Percentiles rank a stretch among this genome's conserved stretches.
These are phyloP conservation scores for Chernovozyma sophiae-reginae DNA, from an alignment of 1,139 yeast genomes.

Conservation along the genomic window DNA sequence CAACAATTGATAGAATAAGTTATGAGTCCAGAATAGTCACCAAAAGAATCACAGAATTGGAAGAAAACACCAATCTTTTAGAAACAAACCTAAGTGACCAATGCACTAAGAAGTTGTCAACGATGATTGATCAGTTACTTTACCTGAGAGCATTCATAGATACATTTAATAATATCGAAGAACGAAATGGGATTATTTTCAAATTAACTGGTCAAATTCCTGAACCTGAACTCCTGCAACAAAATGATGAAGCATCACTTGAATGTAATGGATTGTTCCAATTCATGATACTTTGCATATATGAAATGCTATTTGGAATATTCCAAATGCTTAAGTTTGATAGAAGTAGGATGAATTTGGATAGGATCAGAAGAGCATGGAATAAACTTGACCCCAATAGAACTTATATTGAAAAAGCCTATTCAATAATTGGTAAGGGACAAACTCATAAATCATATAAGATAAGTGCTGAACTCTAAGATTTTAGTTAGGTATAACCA, in stretches of 20 bases:
- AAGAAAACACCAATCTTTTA: slow-evolving; percentile 53
- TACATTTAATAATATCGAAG: slow-evolving; percentile 27
- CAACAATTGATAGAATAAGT: slow-evolving; percentile 68
- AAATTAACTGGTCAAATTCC: slow-evolving; percentile 26
- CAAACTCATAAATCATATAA: background rate
- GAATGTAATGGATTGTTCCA: slow-evolving; percentile 15
- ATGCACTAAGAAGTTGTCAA: slow-evolving; percentile 22
- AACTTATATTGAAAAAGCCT: slow-evolving; percentile 34
- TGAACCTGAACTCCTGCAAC: slow-evolving; percentile 2
- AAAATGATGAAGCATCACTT: slow-evolving; percentile 5
- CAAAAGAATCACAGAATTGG: slow-evolving; percentile 76
- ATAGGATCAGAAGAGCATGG: slow-evolving; percentile 43
- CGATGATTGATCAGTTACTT: slow-evolving; percentile 35
- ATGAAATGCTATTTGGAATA: slow-evolving; percentile 28
- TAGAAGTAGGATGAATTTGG: slow-evolving; percentile 40
- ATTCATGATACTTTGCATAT: slow-evolving; percentile 24
- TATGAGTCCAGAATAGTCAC: slow-evolving; percentile 75
- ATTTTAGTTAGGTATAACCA: no score
- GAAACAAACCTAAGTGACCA: slow-evolving; percentile 36
- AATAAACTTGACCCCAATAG: slow-evolving; percentile 43
- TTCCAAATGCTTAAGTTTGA: slow-evolving; percentile 34
- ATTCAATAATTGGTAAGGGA: slow-evolving; percentile 28
- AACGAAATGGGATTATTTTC: slow-evolving; percentile 24
- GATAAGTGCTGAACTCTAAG: no score
- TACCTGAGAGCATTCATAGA: slow-evolving; percentile 30